A percentile compares a stretch with the other conserved stretches of the same genome.
Conservation (phyloP, 495 filamentous ascomycete genomes). For the Penicillium pulvis region DNA sequence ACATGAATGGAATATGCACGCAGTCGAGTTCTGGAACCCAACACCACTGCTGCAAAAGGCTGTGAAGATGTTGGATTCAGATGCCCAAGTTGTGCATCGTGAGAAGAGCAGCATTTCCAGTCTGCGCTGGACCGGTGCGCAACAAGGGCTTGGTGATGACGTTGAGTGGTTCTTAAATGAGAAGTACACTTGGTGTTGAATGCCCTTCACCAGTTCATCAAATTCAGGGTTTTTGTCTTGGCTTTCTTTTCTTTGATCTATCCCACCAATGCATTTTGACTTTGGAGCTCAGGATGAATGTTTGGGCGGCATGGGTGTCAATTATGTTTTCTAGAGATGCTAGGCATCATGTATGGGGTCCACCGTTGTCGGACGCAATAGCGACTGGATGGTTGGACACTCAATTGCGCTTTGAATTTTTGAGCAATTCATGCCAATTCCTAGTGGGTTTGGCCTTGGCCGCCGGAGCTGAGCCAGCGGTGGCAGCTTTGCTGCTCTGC, state of each 20-base stretch:
- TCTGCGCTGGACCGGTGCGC: conserved; percentile 62
- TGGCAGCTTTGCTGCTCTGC: conserved; percentile 32
- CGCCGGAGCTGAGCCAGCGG: conserved; percentile 33
- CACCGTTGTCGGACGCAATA: conserved; percentile 23
- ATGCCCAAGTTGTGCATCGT: conserved; percentile 55
- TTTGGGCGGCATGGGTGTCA: conserved; percentile 24
- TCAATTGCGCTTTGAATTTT: conserved; percentile 42
- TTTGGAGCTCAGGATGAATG: neutral
- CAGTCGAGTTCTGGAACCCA: conserved; percentile 69
- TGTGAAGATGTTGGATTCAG: conserved; percentile 53
- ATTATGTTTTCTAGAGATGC: conserved; percentile 25
- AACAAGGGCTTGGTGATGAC: conserved; percentile 49
- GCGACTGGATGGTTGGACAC: conserved; percentile 19
- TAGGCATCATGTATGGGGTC: conserved; percentile 20
- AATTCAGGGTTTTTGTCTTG: conserved; percentile 13
- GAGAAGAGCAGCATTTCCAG: conserved; percentile 65
- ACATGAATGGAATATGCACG: conserved; percentile 57
- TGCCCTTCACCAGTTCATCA: conserved; percentile 5
- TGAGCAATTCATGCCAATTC: conserved; percentile 92
- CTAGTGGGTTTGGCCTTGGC: conserved; percentile 57
- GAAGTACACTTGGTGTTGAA: conserved; percentile 92
- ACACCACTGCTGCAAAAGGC: conserved; percentile 58
- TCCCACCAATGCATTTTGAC: conserved; percentile 1
- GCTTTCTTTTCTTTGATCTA: conserved; percentile 12
- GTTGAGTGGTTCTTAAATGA: conserved; percentile 89